A percentile compares a stretch with the other conserved stretches of the same genome.
phyloP scores from a whole-genome alignment of 192 early-diverging fungal species.

The Podila epigama region DNA sequence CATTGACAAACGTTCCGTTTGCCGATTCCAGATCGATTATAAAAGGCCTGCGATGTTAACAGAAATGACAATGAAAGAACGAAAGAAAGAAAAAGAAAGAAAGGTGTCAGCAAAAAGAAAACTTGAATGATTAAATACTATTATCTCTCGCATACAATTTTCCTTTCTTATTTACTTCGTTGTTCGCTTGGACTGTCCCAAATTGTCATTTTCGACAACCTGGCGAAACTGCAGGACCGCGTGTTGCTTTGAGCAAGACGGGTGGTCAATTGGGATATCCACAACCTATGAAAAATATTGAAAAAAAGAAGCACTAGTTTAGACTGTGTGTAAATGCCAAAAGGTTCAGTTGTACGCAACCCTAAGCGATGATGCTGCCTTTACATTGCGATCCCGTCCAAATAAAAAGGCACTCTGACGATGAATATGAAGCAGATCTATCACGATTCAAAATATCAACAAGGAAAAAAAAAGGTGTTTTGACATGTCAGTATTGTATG shows the following conservation, averaged over 20 bases:
- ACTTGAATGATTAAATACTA: background rate
- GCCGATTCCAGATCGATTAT: slow-evolving; percentile 93
- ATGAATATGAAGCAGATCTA: slow-evolving; percentile 88
- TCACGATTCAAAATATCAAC: no score
- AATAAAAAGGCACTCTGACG: slow-evolving; percentile 87
- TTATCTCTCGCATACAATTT: no score
- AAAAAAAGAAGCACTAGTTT: slow-evolving; percentile 6
- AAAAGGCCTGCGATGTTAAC: slow-evolving; percentile 69
- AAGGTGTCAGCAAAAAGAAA: slow-evolving; percentile 12
- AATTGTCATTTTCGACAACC: slow-evolving; percentile 56
- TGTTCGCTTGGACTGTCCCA: slow-evolving; percentile 49
- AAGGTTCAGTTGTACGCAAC: no score
- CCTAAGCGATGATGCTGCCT: slow-evolving; percentile 9
- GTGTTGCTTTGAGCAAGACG: slow-evolving; percentile 94
- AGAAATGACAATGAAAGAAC: background rate
- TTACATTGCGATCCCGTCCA: slow-evolving; percentile 83
- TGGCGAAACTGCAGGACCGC: slow-evolving; percentile 90
- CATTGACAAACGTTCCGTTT: slow-evolving; percentile 93
- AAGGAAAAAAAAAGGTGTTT: background rate
- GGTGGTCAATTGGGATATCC: slow-evolving; percentile 95
- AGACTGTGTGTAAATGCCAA: background rate
- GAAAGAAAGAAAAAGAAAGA: background rate
- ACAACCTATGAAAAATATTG: slow-evolving; percentile 59
- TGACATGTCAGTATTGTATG: slow-evolving; percentile 1
- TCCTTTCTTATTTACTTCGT: slow-evolving; percentile 76